Evolutionary conservation across 108 stramenopile species (phyloP), one percentile per base, ranked within the genome.

Genomic region (Cyclotella choctawhatcheeana): DNA sequence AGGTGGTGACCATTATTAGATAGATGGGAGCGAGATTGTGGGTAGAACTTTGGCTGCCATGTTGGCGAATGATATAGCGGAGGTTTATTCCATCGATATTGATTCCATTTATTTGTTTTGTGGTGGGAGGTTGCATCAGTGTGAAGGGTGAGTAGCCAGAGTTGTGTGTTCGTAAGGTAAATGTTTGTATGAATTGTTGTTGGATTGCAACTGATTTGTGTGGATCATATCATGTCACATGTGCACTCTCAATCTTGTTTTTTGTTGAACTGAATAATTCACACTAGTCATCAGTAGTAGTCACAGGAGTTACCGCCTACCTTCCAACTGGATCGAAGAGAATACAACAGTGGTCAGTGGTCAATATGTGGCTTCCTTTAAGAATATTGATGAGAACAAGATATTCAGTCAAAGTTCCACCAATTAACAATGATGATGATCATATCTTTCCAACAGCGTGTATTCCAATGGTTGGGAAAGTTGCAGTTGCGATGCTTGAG

Each of bases 31-130:
- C 34, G 98, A 98, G 84, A 97, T 98, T 72, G 96, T 98, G 5
- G 98, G 98, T 17, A 88, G 98, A 21, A 97, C 98, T 1, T 77
- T 98, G 60, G 98, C 95, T 5, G 98, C 98, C 60, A 97, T 98
- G 97, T 68, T 98, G 51, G 97, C 98, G 20, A 97, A 97, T 77
- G 97, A 98, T 82, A 97, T 97, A 17, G 98, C 97, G 5, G 87
- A 84, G 55, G 96, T 98, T 27, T 98, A 96, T 79, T 95, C 93
- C 4, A 82, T 97, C 20, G 97, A 97, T 82, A 94, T 98, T 67
- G 94, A 98, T 73, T 94, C 92, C 29, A 98, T 97, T 60, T 91
- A 87, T 50, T 50, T 86, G 35, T 93, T 93, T 68, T 48, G 76
- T 0, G 87, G 87, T 24, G 93, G 93, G 31, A 79, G 85, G 43